Conservation (phyloP, 2,329 filamentous ascomycete species). For the Aspergillus candidus region DNA sequence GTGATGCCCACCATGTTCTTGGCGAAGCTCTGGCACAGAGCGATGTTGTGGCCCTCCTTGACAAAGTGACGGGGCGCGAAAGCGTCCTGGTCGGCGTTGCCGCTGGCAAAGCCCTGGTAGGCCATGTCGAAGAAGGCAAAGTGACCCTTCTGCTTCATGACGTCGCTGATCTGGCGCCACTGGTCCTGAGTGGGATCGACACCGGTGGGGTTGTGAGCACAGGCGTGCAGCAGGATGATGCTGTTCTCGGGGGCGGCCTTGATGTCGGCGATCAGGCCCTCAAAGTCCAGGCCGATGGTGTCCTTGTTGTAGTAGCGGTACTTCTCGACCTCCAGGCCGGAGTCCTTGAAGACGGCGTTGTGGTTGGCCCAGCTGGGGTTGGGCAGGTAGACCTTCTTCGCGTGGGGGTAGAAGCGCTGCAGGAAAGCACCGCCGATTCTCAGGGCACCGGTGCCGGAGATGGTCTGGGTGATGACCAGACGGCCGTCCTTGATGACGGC, state of each 20-base stretch:
- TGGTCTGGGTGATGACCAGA: slow-evolving; percentile 91
- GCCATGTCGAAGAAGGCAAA: slow-evolving; percentile 99
- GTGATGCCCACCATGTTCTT: slow-evolving; percentile 82
- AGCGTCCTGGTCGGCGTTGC: slow-evolving; percentile 85
- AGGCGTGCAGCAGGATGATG: slow-evolving; percentile 91
- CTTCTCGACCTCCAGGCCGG: slow-evolving; percentile 82
- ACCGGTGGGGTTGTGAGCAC: slow-evolving; percentile 95
- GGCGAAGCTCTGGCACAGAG: slow-evolving; percentile 88
- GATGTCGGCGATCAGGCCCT: slow-evolving; percentile 85
- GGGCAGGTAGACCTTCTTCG: slow-evolving; percentile 95
- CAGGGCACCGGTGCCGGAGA: slow-evolving; percentile 94
- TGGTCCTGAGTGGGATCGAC: slow-evolving; percentile 88
- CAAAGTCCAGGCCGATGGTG: slow-evolving; percentile 95
- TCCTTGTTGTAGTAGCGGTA: slow-evolving; percentile 99
- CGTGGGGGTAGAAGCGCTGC: slow-evolving; percentile 79
- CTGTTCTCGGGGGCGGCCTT: slow-evolving; percentile 80
- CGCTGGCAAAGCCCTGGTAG: slow-evolving; percentile 96
- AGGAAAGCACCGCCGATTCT: slow-evolving; percentile 93
- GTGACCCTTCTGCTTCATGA: slow-evolving; percentile 79
- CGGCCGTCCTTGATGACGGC: slow-evolving; percentile 66
- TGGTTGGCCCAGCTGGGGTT: slow-evolving; percentile 98
- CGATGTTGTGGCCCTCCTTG: slow-evolving; percentile 81
- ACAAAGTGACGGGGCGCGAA: slow-evolving; percentile 92
- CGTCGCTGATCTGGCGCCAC: slow-evolving; percentile 84
- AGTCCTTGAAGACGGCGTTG: slow-evolving; percentile 90